These are phyloP conservation scores for Gautieria morchelliformis DNA, from an alignment of 768 basidiomycete genomes.

Conservation along the genomic window DNA sequence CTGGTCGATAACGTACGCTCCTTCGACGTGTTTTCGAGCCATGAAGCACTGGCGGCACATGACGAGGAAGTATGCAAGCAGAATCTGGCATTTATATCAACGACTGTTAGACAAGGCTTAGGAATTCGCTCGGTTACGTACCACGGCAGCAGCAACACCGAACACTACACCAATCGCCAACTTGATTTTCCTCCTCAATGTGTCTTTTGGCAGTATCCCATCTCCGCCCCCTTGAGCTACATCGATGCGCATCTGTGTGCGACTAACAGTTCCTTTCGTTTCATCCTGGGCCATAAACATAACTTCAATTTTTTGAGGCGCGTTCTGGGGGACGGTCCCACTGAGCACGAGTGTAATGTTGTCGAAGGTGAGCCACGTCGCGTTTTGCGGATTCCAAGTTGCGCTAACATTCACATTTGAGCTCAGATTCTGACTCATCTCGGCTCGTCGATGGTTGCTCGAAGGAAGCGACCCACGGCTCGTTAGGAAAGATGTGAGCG, in stretches of 20 bases:
- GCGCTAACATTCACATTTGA: slow-evolving; percentile 43
- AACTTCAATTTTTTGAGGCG: background rate
- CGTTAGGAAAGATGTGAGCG: slow-evolving; percentile 44
- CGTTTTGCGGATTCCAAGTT: slow-evolving; percentile 40
- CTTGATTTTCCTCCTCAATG: background rate
- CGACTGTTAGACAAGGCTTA: background rate
- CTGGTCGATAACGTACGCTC: background rate
- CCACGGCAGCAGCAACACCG: background rate
- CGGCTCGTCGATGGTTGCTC: slow-evolving; percentile 20
- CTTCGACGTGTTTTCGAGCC: background rate
- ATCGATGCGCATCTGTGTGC: slow-evolving; percentile 4
- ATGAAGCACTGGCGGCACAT: background rate
- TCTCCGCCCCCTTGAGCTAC: slow-evolving; percentile 1
- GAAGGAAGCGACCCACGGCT: slow-evolving; percentile 21
- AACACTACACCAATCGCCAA: background rate
- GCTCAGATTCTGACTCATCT: background rate
- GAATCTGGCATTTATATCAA: background rate
- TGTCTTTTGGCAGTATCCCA: slow-evolving; percentile 6
- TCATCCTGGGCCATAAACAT: background rate
- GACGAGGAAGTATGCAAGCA: background rate
- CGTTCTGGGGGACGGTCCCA: slow-evolving; percentile 42
- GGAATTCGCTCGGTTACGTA: background rate
- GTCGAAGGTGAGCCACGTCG: slow-evolving; percentile 46
- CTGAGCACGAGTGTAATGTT: slow-evolving; percentile 32
- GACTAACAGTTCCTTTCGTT: background rate